Evolutionary conservation across 768 basidiomycete genomes (phyloP).

Genomic region (Boletus patriciae): DNA sequence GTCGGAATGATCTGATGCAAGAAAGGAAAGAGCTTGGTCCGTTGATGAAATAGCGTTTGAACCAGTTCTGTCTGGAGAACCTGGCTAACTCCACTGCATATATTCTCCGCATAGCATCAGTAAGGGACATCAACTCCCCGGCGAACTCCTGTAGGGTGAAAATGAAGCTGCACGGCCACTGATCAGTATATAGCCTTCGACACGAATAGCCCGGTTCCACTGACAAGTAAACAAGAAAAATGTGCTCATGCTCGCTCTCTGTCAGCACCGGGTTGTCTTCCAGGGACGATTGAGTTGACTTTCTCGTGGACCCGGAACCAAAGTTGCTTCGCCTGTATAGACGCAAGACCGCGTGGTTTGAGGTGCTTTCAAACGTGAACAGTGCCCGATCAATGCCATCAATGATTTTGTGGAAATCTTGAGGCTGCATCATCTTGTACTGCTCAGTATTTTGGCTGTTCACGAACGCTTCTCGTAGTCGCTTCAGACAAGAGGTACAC

Average conservation of each 20-base stretch:
- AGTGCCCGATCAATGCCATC: slow-evolving; percentile 69
- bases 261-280: slow-evolving; percentile 39
- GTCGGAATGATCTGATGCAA: slow-evolving; percentile 18
- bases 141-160: slow-evolving; percentile 96
- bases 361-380: slow-evolving; percentile 75
- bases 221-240: slow-evolving; percentile 92
- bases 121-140: slow-evolving; percentile 73
- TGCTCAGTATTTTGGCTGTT: slow-evolving; percentile 34
- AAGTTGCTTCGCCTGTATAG: slow-evolving; percentile 60
- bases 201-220: slow-evolving; percentile 30
- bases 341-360: slow-evolving; percentile 79
- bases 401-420: slow-evolving; percentile 65
- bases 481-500: slow-evolving; percentile 58
- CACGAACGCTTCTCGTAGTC: slow-evolving; percentile 66
- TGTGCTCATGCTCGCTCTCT: slow-evolving; percentile 69
- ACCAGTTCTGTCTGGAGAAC: slow-evolving; percentile 37
- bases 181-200: slow-evolving; percentile 7
- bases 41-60: slow-evolving; percentile 36
- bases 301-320: slow-evolving; percentile 12
- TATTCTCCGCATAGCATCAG: slow-evolving; percentile 82
- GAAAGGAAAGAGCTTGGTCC: slow-evolving; percentile 27
- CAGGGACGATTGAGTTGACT: slow-evolving; percentile 15
- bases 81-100: slow-evolving; percentile 62
- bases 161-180: slow-evolving; percentile 68
- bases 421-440: slow-evolving; percentile 42